Evolutionary conservation across 257 asterid species (phyloP).

Genomic region (Solanum paucissectum): DNA sequence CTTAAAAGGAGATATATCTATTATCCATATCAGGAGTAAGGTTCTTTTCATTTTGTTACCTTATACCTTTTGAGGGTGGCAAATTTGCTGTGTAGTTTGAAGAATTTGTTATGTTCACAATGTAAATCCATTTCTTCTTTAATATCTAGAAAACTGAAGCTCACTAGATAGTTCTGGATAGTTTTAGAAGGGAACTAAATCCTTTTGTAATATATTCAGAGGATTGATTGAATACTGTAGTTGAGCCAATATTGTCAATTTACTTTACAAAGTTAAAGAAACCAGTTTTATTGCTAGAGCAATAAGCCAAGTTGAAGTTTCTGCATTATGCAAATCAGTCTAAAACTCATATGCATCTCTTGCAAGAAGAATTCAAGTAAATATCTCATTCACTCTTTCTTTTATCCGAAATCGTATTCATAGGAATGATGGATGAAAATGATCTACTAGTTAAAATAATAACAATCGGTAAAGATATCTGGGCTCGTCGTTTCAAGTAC

Average conservation of each 20-base stretch:
- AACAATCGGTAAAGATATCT: no score
- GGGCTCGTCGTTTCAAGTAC: no score
- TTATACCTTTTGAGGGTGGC: not conserved
- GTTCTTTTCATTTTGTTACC: not conserved
- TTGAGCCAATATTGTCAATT: not conserved
- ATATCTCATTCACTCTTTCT: no score
- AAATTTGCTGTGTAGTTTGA: not conserved
- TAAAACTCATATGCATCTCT: no score
- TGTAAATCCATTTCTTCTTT: not conserved
- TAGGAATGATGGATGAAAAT: no score
- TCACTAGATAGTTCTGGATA: not conserved
- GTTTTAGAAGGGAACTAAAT: not conserved
- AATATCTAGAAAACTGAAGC: not conserved
- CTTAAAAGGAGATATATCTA: not conserved
- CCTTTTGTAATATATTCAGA: not conserved
- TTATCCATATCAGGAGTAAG: not conserved
- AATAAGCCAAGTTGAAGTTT: no score
- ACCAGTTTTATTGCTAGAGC: not conserved
- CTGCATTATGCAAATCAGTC: no score
- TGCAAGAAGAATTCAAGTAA: no score
- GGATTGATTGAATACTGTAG: not conserved
- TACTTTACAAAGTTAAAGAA: not conserved
- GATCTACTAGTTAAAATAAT: no score
- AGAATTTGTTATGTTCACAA: not conserved
- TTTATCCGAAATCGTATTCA: no score